Base-by-base conservation (phyloP, 345 rosid genomes). In the Populus ilicifolia region DNA sequence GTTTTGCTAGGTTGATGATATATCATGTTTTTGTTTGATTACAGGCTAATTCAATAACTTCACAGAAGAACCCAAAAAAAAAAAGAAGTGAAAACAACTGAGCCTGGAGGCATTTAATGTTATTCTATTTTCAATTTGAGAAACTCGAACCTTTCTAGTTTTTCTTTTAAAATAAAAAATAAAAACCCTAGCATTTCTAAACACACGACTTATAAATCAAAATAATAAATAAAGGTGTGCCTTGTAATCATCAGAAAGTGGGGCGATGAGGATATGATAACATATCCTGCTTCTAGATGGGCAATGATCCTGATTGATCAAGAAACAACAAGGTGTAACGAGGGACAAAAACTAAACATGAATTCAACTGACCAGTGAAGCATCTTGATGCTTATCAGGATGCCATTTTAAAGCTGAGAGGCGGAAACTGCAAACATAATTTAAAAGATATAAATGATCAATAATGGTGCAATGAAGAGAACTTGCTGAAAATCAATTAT, bases 361-460 rank as follows among this genome's bases (percentile, higher is more conserved):
- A 50, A 1, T 6, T 69, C 35, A 14, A 67, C 84, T 63, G 48
- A 93, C 93, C 93, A 89, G 90, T 61, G 89, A 85, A 83, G 92
- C 79, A 54, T 93, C 97, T 71, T 89, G 93, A 78, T 91, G 92
- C 85, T 84, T 93, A 83, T 93, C 96, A 7, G 99, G 99, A 86
- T 96, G 99, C 97, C 99, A 93, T 80, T 89, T 96, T 71, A 92
- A 81, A 76, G 99, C 98, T 12, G 93, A 77, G 35, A 79, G 33
- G 17, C 91, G 92, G 64, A 90, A 95, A 14, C 98, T 95, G 91
- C 80, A 85, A 75, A 36, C n/a, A 23, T 56, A 11, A 36, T 6
- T 29, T 17, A 43, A 10, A 41, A 12, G 23, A 62, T n/a, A 30
- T 10, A 59, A 75, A 41, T n/a, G 23, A 64, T 70, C 8, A 65